Evolutionary conservation across 2,329 filamentous ascomycete genomes (phyloP).

Genomic region (Trichoderma simmonsii): DNA sequence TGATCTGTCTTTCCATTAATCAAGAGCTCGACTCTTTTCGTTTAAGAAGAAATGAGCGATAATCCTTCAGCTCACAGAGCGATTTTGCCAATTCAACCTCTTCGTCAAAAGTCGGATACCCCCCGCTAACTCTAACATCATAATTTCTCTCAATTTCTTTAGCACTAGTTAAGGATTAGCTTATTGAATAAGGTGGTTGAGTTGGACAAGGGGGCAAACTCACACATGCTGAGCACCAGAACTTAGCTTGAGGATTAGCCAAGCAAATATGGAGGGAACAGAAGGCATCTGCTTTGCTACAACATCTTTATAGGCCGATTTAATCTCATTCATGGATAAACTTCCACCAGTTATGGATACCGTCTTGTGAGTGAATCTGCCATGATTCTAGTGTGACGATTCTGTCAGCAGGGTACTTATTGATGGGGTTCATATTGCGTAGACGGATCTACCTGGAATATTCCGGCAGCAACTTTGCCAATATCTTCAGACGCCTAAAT

Average conservation of each 20-base stretch:
- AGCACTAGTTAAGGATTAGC: not conserved
- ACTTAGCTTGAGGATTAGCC: conserved; percentile 4
- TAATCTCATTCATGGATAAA: not conserved
- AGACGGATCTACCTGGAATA: not conserved
- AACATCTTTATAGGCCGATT: not conserved
- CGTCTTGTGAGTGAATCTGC: conserved; percentile 1
- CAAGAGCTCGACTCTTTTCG: not conserved
- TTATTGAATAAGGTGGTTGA: not conserved
- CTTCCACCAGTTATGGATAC: conserved; percentile 3
- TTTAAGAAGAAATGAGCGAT: not conserved
- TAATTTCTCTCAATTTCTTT: conserved; percentile 6
- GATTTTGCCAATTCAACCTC: conserved; percentile 7
- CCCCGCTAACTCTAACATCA: not conserved
- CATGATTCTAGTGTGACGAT: not conserved
- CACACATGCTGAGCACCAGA: conserved; percentile 12
- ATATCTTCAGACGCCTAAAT: not conserved
- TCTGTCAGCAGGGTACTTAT: not conserved
- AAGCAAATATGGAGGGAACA: not conserved
- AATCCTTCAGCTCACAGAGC: not conserved
- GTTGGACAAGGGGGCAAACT: not conserved
- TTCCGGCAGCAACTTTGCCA: conserved; percentile 3
- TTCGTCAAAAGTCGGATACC: not conserved
- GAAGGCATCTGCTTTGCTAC: conserved; percentile 8
- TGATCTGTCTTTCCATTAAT: not conserved
- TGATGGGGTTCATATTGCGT: not conserved